Evolutionary conservation across 768 basidiomycete genomes (phyloP).

Genomic region (Pholiota conissans): DNA sequence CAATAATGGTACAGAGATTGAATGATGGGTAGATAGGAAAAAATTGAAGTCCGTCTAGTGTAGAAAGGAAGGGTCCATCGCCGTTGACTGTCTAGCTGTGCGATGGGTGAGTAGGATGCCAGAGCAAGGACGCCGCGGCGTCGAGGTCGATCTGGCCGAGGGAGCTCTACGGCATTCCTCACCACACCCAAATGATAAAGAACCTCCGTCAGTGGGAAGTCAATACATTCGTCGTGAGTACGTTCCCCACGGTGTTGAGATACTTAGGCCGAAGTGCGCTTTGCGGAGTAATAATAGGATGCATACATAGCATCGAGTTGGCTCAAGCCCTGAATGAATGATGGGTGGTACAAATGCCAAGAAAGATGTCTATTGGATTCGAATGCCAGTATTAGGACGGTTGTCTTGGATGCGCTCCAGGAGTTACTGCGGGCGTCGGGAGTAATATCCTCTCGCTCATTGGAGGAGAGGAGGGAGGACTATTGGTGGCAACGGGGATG

Average conservation of each 20-base stretch:
- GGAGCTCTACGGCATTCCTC: background rate
- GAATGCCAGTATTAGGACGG: background rate
- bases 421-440: slow-evolving; percentile 9
- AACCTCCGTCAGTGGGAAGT: background rate
- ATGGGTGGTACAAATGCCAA: background rate
- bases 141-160: background rate
- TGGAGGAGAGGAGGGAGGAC: slow-evolving; percentile 17
- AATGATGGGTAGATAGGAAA: background rate
- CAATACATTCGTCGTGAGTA: slow-evolving; percentile 8
- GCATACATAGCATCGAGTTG: slow-evolving; percentile 1
- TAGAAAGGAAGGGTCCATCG: background rate
- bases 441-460: slow-evolving; percentile 11
- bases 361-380: background rate
- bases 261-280: background rate
- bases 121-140: background rate
- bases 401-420: slow-evolving; percentile 8
- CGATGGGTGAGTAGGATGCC: background rate
- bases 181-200: background rate
- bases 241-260: background rate
- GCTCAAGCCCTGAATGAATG: background rate
- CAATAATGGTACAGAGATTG: background rate
- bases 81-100: background rate
- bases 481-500: slow-evolving; percentile 27
- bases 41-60: background rate
- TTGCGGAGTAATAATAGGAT: background rate